Percentiles rank a stretch among this genome's conserved stretches.
Conservation (phyloP, 805 yeast genomes). For the Tetrapisispora namnaoensis region DNA sequence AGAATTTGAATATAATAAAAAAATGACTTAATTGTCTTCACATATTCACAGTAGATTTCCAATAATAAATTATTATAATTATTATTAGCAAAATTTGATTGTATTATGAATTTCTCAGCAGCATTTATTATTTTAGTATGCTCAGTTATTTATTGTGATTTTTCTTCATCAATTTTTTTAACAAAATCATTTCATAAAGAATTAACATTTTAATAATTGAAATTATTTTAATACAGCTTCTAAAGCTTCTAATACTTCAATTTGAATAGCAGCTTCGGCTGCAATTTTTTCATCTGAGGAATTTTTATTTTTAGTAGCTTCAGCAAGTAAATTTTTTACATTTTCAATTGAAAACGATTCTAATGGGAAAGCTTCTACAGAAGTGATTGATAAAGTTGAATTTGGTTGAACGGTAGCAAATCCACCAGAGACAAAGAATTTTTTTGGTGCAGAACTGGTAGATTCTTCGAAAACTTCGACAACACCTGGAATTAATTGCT, state of each 20-base stretch:
- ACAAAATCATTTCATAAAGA: neutral
- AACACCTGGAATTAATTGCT: conserved; percentile 92
- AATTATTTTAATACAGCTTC: conserved; percentile 35
- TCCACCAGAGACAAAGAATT: conserved; percentile 91
- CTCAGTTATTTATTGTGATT: too few species aligned
- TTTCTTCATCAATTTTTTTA: too few species aligned
- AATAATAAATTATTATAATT: too few species aligned
- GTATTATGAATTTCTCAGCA: too few species aligned
- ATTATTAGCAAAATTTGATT: too few species aligned
- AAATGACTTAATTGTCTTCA: too few species aligned
- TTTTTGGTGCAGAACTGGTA: conserved; percentile 51
- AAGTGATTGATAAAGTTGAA: conserved; percentile 79
- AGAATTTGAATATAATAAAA: too few species aligned
- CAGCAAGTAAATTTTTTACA: conserved; percentile 72
- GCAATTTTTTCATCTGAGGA: conserved; percentile 82
- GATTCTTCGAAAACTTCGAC: conserved; percentile 80
- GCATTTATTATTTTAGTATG: too few species aligned
- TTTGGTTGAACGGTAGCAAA: conserved; percentile 95
- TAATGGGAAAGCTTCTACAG: conserved; percentile 90
- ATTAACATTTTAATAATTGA: neutral
- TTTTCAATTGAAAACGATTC: conserved; percentile 75
- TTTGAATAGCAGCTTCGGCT: conserved; percentile 90
- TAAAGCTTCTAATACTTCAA: conserved; percentile 93
- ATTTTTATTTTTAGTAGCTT: conserved; percentile 84
- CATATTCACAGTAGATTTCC: too few species aligned